phyloP scores from a whole-genome alignment of 768 basidiomycete species.

The Candolleomyces eurysporus region DNA sequence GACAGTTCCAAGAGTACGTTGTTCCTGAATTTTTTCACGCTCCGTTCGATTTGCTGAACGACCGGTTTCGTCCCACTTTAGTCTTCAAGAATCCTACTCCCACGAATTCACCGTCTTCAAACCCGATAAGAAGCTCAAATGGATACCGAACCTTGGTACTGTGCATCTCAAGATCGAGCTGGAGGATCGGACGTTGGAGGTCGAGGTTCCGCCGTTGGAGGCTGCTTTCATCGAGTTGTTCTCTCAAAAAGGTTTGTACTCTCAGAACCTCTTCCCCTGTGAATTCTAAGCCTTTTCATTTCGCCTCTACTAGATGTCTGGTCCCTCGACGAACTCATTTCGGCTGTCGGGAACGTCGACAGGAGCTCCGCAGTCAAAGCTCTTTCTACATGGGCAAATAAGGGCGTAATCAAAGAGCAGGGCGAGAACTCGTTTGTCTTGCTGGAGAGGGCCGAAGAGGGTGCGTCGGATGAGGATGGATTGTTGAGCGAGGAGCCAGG shows the following conservation, averaged over 20 bases:
- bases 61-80: slow-evolving; percentile 22
- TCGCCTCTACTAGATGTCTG: slow-evolving; percentile 51
- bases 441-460: slow-evolving; percentile 59
- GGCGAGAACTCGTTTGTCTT: slow-evolving; percentile 57
- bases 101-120: slow-evolving; percentile 80
- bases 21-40: slow-evolving; percentile 18
- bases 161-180: slow-evolving; percentile 79
- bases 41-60: not conserved
- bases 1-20: slow-evolving; percentile 75
- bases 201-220: slow-evolving; percentile 83
- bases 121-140: slow-evolving; percentile 87
- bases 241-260: slow-evolving; percentile 54
- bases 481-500: slow-evolving; percentile 11
- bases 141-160: slow-evolving; percentile 87
- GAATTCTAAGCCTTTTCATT: not conserved
- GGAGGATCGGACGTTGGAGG: slow-evolving; percentile 72
- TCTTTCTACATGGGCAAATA: slow-evolving; percentile 78
- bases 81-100: slow-evolving; percentile 75
- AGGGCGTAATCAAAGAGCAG: slow-evolving; percentile 76
- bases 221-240: slow-evolving; percentile 91
- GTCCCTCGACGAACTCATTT: slow-evolving; percentile 67
- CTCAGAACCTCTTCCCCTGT: too few species aligned
- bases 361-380: slow-evolving; percentile 66
- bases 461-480: slow-evolving; percentile 12
- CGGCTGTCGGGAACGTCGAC: slow-evolving; percentile 63